Evolutionary conservation across 306 rosid species (phyloP).

Genomic region (Lablab purpureus): DNA sequence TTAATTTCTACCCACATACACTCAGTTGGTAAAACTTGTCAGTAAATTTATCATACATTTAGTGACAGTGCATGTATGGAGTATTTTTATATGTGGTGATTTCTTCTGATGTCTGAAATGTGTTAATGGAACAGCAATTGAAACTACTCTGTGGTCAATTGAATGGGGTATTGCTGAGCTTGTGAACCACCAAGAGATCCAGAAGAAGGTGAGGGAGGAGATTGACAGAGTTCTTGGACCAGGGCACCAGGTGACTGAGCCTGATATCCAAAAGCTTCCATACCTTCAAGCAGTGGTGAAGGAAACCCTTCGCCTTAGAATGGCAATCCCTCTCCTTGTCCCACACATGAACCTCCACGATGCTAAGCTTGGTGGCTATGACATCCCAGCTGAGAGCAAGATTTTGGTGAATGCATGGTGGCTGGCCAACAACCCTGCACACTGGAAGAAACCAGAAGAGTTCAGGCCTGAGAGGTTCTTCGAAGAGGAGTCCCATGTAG

Average conservation of each 20-base stretch:
- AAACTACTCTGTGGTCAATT: constrained; percentile 88
- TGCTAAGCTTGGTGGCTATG: constrained; percentile 72
- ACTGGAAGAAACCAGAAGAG: constrained; percentile 83
- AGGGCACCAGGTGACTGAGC: constrained; percentile 74
- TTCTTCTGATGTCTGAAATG: background rate
- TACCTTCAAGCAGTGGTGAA: constrained; percentile 92
- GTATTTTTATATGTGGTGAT: background rate
- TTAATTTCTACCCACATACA: too few species aligned
- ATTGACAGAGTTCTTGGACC: constrained; percentile 70
- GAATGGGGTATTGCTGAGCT: constrained; percentile 95
- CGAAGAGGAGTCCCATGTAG: constrained; percentile 83
- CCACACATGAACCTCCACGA: constrained; percentile 96
- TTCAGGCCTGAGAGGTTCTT: constrained; percentile 90
- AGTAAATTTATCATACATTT: too few species aligned
- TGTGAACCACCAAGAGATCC: constrained; percentile 83
- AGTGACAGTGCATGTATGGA: too few species aligned
- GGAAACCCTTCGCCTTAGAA: constrained; percentile 77
- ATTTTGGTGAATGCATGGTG: constrained; percentile 88
- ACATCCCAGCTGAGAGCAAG: constrained; percentile 91
- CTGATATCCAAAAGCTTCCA: constrained; percentile 70
- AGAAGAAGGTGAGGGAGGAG: constrained; percentile 66
- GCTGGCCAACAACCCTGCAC: constrained; percentile 88
- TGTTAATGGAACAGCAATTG: constrained; percentile 68
- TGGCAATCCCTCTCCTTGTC: constrained; percentile 90
- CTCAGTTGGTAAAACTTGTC: too few species aligned